Evolutionary conservation across 75 land plant species (phyloP).

Genomic region (Sequoia sempervirens): DNA sequence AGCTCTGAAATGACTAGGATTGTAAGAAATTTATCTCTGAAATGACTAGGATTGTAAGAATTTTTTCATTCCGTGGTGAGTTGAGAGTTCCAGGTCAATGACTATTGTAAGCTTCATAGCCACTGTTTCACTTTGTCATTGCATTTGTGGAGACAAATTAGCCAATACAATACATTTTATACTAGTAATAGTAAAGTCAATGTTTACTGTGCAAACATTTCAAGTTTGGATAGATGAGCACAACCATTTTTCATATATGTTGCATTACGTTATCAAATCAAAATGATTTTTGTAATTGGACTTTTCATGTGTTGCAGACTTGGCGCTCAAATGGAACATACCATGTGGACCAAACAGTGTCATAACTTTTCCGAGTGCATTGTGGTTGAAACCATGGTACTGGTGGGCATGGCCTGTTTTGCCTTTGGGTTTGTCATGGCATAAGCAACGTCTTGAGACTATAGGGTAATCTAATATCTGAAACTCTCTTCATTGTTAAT

Average conservation of each 20-base stretch:
- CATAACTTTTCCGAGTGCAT: constrained; percentile 45
- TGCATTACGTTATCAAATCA: not conserved
- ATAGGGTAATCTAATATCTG: constrained; percentile 26
- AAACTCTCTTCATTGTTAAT: not conserved
- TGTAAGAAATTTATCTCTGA: too few species aligned
- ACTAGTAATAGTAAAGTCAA: not conserved
- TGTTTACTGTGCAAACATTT: not conserved
- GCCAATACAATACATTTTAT: too few species aligned
- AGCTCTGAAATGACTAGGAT: too few species aligned
- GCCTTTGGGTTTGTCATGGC: constrained; percentile 48
- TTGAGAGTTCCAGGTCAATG: too few species aligned
- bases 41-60: too few species aligned
- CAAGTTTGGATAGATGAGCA: not conserved
- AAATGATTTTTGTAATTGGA: not conserved
- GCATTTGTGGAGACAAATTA: not conserved
- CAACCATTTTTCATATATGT: not conserved
- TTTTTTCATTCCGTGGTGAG: too few species aligned
- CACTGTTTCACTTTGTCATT: too few species aligned
- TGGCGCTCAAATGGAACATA: constrained; percentile 44
- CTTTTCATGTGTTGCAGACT: constrained; percentile 21
- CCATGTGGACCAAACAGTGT: constrained; percentile 58
- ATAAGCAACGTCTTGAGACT: constrained; percentile 29
- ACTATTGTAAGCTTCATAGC: too few species aligned
- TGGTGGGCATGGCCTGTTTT: constrained; percentile 65
- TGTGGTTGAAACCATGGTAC: constrained; percentile 56